Percentiles rank a stretch among this genome's conserved stretches.
Conservation (phyloP, 73 alveolate species). For the Paramecium octaurelia region DNA sequence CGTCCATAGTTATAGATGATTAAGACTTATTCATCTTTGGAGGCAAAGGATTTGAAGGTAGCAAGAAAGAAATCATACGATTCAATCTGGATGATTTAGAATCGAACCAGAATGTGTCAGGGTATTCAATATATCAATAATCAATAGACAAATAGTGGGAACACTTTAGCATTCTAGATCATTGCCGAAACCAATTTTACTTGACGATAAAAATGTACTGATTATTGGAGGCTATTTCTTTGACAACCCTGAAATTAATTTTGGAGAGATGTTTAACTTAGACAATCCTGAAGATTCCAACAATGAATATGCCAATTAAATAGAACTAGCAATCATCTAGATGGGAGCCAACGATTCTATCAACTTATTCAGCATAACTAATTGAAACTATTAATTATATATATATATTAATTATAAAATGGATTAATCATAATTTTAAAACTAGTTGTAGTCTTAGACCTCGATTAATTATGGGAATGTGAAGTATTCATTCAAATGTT, state of each 20-base stretch:
- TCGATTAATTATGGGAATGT: constrained; percentile 9
- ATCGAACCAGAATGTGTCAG: constrained; percentile 17
- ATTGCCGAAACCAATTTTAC: neutral
- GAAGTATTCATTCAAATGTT: constrained; percentile 22
- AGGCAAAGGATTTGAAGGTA: constrained; percentile 37
- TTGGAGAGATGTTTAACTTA: neutral
- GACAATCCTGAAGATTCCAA: neutral
- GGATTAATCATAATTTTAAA: neutral
- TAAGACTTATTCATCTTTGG: constrained; percentile 7
- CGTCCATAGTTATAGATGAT: constrained; percentile 19
- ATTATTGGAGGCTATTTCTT: constrained; percentile 13
- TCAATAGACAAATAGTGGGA: constrained; percentile 6
- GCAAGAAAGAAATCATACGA: constrained; percentile 14
- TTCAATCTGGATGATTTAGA: constrained; percentile 20
- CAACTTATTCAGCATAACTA: constrained; percentile 14
- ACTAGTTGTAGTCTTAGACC: neutral
- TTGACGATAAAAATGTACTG: neutral
- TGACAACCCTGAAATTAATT: neutral
- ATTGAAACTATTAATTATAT: neutral
- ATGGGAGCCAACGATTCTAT: neutral
- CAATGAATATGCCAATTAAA: neutral
- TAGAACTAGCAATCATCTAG: neutral
- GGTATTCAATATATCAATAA: neutral
- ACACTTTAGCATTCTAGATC: neutral
- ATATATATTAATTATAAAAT: neutral